Evolutionary conservation across 2,329 filamentous ascomycete species (phyloP).

Genomic region (Epichloe sp.): DNA sequence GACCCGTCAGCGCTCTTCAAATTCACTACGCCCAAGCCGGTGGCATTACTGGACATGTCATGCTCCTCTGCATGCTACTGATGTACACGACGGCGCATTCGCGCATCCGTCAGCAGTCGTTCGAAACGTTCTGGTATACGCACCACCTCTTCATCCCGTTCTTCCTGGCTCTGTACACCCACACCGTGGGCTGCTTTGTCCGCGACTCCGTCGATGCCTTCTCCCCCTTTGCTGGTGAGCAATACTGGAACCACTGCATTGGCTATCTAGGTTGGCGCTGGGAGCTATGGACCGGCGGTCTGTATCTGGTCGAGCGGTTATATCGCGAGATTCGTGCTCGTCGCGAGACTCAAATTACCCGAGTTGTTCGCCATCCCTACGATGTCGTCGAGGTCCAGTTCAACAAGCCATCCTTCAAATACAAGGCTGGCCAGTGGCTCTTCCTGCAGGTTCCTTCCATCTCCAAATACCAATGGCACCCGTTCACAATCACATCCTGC

Average conservation of each 20-base stretch:
- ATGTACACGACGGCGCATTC: constrained; percentile 95
- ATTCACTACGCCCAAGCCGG: constrained; percentile 86
- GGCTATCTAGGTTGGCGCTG: constrained; percentile 96
- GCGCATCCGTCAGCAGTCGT: constrained; percentile 90
- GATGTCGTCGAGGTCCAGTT: constrained; percentile 98
- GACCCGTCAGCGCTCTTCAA: constrained; percentile 66
- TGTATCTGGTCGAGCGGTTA: constrained; percentile 79
- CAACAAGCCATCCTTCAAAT: constrained; percentile 88
- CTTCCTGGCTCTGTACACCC: constrained; percentile 83
- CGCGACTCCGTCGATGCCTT: constrained; percentile 59
- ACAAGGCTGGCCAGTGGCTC: constrained; percentile 97
- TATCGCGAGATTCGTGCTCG: constrained; percentile 82
- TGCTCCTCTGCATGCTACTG: constrained; percentile 97
- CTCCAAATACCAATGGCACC: constrained; percentile 89
- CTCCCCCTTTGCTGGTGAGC: constrained; percentile 71
- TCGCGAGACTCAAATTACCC: constrained; percentile 76
- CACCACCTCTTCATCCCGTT: constrained; percentile 98
- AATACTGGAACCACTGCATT: constrained; percentile 86
- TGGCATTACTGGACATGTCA: constrained; percentile 90
- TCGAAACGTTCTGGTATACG: constrained; percentile 98
- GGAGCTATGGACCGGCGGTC: constrained; percentile 74
- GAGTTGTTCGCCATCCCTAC: constrained; percentile 91
- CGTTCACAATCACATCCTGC: constrained; percentile 97
- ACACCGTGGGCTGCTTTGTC: constrained; percentile 93
- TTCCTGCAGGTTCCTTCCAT: constrained; percentile 89